Evolutionary conservation across 371 early-diverging fungal species (phyloP), one percentile per base, ranked within the genome.

Genomic region (Rhizopus sp.): DNA sequence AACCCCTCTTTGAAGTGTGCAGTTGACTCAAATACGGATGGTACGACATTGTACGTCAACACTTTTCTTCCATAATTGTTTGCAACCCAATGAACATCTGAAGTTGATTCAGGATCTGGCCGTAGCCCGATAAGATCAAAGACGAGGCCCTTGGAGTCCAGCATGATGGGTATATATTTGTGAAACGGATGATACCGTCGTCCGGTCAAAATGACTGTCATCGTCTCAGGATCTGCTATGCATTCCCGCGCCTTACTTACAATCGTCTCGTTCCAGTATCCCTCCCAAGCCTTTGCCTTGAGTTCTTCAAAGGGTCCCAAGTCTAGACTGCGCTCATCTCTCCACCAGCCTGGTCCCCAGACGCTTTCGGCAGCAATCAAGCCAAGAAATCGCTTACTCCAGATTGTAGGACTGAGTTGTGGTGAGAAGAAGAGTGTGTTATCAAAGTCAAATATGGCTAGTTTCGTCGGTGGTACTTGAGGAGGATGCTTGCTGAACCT

Each of bases 381-480:
- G 23, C 81, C 84, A 8, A 70, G 59, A 3, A 90, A 68, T 9
- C 62, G 60, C 1, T 60, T 41, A 44, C 88, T 80, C 94, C 95
- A 95, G 37, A 95, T 68, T 0, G 75, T 70, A 0, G 85, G 81
- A 57, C 91, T 94, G 23, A 94, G 86, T 5, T 83, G 50, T 4
- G 96, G 95, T 5, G 94, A 92, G 7, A 83, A 81, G 69, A 94
- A 93, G 15, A 94, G 73, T 0, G 95, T 95, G 34, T 91, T 89
- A 72, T 95, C 94, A 80, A 95, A 94, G 59, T 95, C 94, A 69
- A 91, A 92, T 32, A 93, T 77, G 33, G 57, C 73, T 4, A 78
- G 44, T 10, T 56, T 60, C 7, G 58, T 69, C 0, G 72, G 71
- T 30, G 55, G 10, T 5, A 2, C 6, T 10, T 59, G 33, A 10